Evolutionary conservation across 106 monocot species (phyloP).

Genomic region (Alisma plantagoaquatica): DNA sequence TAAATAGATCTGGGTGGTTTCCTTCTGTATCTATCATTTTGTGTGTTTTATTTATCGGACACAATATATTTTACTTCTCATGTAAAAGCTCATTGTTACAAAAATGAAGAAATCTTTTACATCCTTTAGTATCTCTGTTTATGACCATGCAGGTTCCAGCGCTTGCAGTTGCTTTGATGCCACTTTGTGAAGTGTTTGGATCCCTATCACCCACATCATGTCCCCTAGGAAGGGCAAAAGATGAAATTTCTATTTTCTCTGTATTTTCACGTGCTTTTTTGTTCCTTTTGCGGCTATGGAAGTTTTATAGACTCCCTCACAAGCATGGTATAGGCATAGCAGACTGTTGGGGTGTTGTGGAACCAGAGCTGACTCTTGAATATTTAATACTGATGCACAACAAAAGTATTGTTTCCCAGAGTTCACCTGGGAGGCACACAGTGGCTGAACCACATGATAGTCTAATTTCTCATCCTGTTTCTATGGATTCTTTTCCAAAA

Average conservation of each 20-base stretch:
- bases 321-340: constrained; percentile 43
- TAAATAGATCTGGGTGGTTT: too few species aligned
- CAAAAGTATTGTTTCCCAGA: constrained; percentile 23
- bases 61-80: too few species aligned
- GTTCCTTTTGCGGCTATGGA: constrained; percentile 89
- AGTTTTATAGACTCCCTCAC: constrained; percentile 82
- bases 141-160: constrained; percentile 54
- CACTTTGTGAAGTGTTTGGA: constrained; percentile 89
- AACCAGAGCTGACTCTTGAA: constrained; percentile 67
- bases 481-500: constrained; percentile 86
- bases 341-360: constrained; percentile 50
- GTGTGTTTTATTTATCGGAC: too few species aligned
- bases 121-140: not conserved
- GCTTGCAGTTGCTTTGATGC: constrained; percentile 83
- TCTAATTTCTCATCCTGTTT: constrained; percentile 36
- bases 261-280: constrained; percentile 97
- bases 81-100: too few species aligned
- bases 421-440: constrained; percentile 9
- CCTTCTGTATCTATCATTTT: too few species aligned
- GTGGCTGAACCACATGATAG: constrained; percentile 7
- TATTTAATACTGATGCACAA: constrained; percentile 75
- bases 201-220: constrained; percentile 47
- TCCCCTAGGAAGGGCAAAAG: constrained; percentile 29
- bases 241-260: constrained; percentile 57
- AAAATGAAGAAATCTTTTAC: too few species aligned